These are phyloP conservation scores for Rubia balearica DNA, from an alignment of 305 asterid species.

Conservation along the genomic window DNA sequence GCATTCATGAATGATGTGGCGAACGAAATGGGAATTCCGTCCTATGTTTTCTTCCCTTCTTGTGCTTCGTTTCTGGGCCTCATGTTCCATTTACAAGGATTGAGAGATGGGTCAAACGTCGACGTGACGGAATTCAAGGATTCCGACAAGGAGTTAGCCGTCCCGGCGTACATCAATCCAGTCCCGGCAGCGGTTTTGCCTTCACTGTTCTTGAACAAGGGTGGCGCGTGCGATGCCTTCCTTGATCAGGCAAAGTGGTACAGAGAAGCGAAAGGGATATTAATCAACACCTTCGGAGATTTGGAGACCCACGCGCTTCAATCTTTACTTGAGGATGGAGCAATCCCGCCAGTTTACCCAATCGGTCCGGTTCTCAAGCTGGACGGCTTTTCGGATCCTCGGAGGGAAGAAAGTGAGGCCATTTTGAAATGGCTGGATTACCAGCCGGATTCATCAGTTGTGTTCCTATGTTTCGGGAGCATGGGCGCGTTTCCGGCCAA, in stretches of 20 bases:
- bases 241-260: slow-evolving; percentile 14
- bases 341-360: slow-evolving; percentile 35
- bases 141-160: slow-evolving; percentile 4
- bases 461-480: slow-evolving; percentile 47
- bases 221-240: not conserved
- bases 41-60: slow-evolving; percentile 36
- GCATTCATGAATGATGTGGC: slow-evolving; percentile 36
- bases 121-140: slow-evolving; percentile 8
- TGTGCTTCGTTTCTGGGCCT: slow-evolving; percentile 29
- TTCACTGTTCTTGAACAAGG: not conserved
- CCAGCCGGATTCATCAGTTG: slow-evolving; percentile 34
- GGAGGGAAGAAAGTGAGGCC: not conserved
- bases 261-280: slow-evolving; percentile 33
- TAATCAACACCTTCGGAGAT: slow-evolving; percentile 48
- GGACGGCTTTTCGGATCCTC: not conserved
- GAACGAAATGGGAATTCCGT: slow-evolving; percentile 31
- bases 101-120: slow-evolving; percentile 12
- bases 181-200: slow-evolving; percentile 18
- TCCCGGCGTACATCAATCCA: slow-evolving; percentile 18
- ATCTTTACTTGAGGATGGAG: slow-evolving; percentile 9
- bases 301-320: slow-evolving; percentile 37
- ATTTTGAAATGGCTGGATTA: slow-evolving; percentile 46
- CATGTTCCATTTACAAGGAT: slow-evolving; percentile 21
- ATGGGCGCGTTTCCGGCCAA: slow-evolving; percentile 20
- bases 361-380: slow-evolving; percentile 35